A percentile compares a stretch with the other conserved stretches of the same genome.
These are phyloP conservation scores for Leccinum truebloodii DNA, from an alignment of 768 basidiomycete species.

Conservation along the genomic window DNA sequence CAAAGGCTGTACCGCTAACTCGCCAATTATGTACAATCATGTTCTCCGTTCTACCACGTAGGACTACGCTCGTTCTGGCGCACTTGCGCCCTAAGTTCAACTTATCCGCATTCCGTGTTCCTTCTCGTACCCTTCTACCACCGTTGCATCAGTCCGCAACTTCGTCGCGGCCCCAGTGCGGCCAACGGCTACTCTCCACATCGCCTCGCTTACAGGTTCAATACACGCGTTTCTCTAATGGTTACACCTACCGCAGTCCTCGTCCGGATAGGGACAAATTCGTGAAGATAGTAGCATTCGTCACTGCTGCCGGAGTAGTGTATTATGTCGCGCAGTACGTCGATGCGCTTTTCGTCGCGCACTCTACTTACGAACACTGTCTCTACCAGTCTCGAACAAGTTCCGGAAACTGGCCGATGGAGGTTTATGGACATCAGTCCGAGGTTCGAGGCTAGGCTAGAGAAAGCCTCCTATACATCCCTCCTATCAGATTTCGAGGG, in stretches of 20 bases:
- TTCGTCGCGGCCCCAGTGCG: background rate
- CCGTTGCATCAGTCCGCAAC: slow-evolving; percentile 3
- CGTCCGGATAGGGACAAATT: slow-evolving; percentile 12
- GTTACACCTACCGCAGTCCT: slow-evolving; percentile 3
- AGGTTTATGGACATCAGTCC: slow-evolving; percentile 82
- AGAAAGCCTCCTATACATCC: slow-evolving; percentile 40
- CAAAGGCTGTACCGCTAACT: background rate
- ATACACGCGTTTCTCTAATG: slow-evolving; percentile 30
- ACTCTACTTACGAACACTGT: background rate
- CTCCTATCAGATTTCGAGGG: slow-evolving; percentile 52
- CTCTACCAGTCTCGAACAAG: slow-evolving; percentile 68
- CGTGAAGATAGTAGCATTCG: slow-evolving; percentile 17
- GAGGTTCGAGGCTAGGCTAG: slow-evolving; percentile 56
- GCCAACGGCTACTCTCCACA: slow-evolving; percentile 22
- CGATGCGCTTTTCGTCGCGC: background rate
- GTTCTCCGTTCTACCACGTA: slow-evolving; percentile 7
- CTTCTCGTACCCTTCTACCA: background rate
- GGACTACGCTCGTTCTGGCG: slow-evolving; percentile 2
- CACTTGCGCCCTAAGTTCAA: slow-evolving; percentile 2
- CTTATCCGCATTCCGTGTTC: background rate
- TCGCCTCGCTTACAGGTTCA: slow-evolving; percentile 23
- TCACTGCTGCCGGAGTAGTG: slow-evolving; percentile 23
- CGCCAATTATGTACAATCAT: slow-evolving; percentile 4
- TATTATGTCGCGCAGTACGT: slow-evolving; percentile 34
- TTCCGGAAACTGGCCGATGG: slow-evolving; percentile 85